phyloP scores from a whole-genome alignment of 1,284 basidiomycete species.

The Ustanciosporium gigantosporum region DNA sequence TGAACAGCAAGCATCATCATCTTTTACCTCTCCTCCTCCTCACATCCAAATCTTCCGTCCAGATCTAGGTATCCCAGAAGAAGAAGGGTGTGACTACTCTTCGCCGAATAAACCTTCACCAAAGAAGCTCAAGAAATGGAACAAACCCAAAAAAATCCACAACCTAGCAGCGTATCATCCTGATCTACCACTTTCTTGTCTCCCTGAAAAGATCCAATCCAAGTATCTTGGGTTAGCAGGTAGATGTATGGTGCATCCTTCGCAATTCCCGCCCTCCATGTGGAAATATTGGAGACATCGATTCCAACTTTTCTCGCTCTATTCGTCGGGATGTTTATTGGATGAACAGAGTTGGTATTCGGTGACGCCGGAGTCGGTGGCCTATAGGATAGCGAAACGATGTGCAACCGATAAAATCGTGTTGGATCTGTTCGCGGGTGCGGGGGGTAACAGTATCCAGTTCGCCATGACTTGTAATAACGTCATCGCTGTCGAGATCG shows the following conservation, averaged over 20 bases:
- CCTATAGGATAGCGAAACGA: slow-evolving; percentile 85
- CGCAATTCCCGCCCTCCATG: slow-evolving; percentile 3
- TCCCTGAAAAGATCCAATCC: background rate
- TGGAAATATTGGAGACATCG: slow-evolving; percentile 46
- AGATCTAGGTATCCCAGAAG: no score
- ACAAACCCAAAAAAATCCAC: no score
- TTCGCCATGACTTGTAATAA: slow-evolving; percentile 92
- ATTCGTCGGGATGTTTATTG: slow-evolving; percentile 60
- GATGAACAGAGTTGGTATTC: slow-evolving; percentile 95
- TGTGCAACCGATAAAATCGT: slow-evolving; percentile 67
- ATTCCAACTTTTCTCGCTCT: slow-evolving; percentile 48
- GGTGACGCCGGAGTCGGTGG: slow-evolving; percentile 90
- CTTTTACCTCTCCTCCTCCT: no score
- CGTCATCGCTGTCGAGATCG: slow-evolving; percentile 89
- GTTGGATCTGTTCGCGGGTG: slow-evolving; percentile 93
- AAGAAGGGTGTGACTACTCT: no score
- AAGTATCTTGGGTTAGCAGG: slow-evolving; percentile 3
- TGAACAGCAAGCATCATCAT: no score
- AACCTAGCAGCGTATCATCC: slow-evolving; percentile 27
- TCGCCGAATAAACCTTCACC: no score
- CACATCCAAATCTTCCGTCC: no score
- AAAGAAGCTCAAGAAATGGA: no score
- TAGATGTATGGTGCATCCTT: slow-evolving; percentile 16
- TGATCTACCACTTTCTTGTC: slow-evolving; percentile 4
- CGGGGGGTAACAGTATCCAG: slow-evolving; percentile 95